A percentile compares a stretch with the other conserved stretches of the same genome.
Evolutionary conservation across 495 filamentous ascomycete genomes (phyloP).

Genomic region (Hamigera avellanea): DNA sequence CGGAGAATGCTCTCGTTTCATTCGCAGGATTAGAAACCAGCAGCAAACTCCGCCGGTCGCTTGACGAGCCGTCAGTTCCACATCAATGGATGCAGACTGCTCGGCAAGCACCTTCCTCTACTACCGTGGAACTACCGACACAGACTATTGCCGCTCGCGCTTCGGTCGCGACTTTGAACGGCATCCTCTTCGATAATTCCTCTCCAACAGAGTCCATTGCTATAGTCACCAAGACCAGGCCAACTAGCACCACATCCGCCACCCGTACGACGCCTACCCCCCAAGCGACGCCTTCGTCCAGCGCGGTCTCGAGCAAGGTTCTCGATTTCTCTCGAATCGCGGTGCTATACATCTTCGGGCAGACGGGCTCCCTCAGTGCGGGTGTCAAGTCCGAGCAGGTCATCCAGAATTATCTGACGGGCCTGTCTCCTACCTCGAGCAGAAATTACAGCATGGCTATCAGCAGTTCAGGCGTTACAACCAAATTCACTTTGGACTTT

Average conservation of each 20-base stretch:
- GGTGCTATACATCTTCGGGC: slow-evolving; percentile 39
- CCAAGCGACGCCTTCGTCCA: slow-evolving; percentile 6
- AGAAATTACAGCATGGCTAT: slow-evolving; percentile 7
- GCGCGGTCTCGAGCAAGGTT: slow-evolving; percentile 12
- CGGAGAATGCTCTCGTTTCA: slow-evolving; percentile 76
- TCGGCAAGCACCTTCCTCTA: not conserved
- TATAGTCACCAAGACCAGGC: slow-evolving; percentile 1
- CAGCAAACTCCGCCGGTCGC: slow-evolving; percentile 18
- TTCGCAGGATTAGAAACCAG: slow-evolving; percentile 45
- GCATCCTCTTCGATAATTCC: slow-evolving; percentile 29
- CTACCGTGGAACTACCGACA: slow-evolving; percentile 7
- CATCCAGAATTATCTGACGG: slow-evolving; percentile 23
- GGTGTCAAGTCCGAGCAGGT: slow-evolving; percentile 21
- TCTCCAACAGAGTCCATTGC: not conserved
- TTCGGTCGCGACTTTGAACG: slow-evolving; percentile 26
- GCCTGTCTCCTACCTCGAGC: slow-evolving; percentile 12
- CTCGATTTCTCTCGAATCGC: slow-evolving; percentile 37
- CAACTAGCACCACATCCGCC: slow-evolving; percentile 2
- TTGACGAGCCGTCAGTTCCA: not conserved
- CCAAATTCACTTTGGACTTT: slow-evolving; percentile 31
- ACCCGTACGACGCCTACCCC: slow-evolving; percentile 8
- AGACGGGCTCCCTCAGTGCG: slow-evolving; percentile 28
- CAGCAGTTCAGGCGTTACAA: slow-evolving; percentile 11
- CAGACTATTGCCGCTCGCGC: slow-evolving; percentile 17
- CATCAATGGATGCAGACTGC: not conserved